Base-by-base conservation (phyloP, 148 eudicot genomes). In the Suaeda aralocaspica region DNA sequence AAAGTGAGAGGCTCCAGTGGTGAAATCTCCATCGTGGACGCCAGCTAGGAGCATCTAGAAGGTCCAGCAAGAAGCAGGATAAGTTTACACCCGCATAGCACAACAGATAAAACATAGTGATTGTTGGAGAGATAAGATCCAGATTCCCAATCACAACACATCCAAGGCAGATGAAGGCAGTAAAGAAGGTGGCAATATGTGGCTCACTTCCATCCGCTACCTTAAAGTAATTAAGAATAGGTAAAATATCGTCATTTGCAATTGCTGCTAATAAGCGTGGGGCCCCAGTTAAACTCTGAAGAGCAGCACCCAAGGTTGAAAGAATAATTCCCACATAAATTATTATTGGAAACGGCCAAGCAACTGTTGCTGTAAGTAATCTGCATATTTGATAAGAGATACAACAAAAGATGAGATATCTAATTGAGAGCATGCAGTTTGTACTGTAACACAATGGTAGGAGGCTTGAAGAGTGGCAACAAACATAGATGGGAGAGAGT, bases 11-110 rank as follows among this genome's bases (percentile, higher is more conserved):
- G 76, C 99, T 94, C 99, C 99, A 94, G 67, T 94, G 99, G 83
- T 91, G 99, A 81, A 89, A 94, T 74, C 89, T 94, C 99, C 99
- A 94, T 73, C 99, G 79, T 58, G 99, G 99, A 71, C 99, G 99
- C 99, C 99, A 94, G 80, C 99, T 94, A 72, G 99, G 99, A 71
- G 99, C 99, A 84, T 94, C 99, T 61, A 94, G 75, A 75, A 94
- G 96, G 74, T 94, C 99, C 82, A 94, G 83, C 72, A 94, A 97
- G 75, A 94, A 94, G 84, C 99, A 91, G 62, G 99, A 94, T 79
- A 94, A 81, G 85, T 94, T 94, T 80, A 94, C 97, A 58, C 99
- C 99, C 66, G 91, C 86, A 79, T 94, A 94, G 72, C 99, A 94
- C 39, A 94, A 79, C 66, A 94, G 88, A 82, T 87, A 94, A 81